Conservation (phyloP, 345 rosid genomes). For the Arabidopsis thaliana region TAIR10.1 NC_003070.9:9528001-9528500, state of each 20-base stretch:
- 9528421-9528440: constrained; percentile 1
- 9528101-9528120: neutral
- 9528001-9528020: constrained; percentile 46
- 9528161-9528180: neutral
- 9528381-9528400: constrained; percentile 2
- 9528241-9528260: neutral
- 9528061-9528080: constrained; percentile 15
- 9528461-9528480: constrained; percentile 4
- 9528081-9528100: neutral
- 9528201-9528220: neutral
- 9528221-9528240: neutral
- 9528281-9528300: neutral
- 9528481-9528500: neutral
- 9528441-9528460: constrained; percentile 1
- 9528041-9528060: constrained; percentile 78
- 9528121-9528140: neutral
- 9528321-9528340: neutral
- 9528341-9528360: constrained; percentile 4
- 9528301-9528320: neutral
- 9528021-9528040: constrained; percentile 61
- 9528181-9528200: neutral
- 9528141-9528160: constrained; percentile 1
- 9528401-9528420: neutral
- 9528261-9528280: neutral
- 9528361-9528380: neutral